Base-by-base conservation (phyloP, 352 stramenopile species). In the Phytophthora sansomeana region DNA sequence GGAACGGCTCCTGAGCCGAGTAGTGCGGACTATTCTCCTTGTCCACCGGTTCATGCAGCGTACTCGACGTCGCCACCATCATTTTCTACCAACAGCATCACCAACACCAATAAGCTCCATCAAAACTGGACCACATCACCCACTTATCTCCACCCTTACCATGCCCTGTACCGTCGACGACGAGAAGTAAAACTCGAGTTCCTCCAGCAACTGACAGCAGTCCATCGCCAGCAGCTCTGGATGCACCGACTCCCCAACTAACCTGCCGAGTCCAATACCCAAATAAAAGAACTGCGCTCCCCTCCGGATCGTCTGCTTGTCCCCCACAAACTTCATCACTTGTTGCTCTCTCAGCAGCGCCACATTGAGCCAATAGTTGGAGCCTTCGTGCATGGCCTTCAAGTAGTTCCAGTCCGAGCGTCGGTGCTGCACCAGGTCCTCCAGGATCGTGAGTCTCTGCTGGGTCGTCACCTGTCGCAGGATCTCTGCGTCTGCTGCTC, bases 141-240 rank as follows among this genome's bases (percentile, higher is more conserved):
- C 6, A 30, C n/a, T n/a, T 14, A 24, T 24, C 21, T 24, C 21
- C 21, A 24, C 21, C 32, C 67, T 26, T 41, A 92, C 83, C 87
- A 95, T 93, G 62, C 84, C 82, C 72, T 95, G 87, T 28, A 91
- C 76, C 3, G 83, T 87, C 11, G 77, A 68, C 6, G 85, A 91
- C 11, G 85, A 81, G 29, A 95, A 93, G 63, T 89, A 91, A 58
- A 92, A 95, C 59, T 95, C 87, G 28, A 95, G 76, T 49, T 95
- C 87, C 53, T 95, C 87, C 21, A 95, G 73, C n/a, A 95, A 67
- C 52, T 95, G 85, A 19, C 85, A 93, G 44, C 80, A 85, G 46
- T 92, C 82, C 54, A 90, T 82, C 0, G 82, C 83, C 28, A 95
- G 61, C 13, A 83, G 69, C 63, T 93, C 69, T 8, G 83, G 56